Evolutionary conservation across 306 rosid genomes (phyloP), one percentile per base, ranked within the genome.

Genomic region (Quercus agrifolia): DNA sequence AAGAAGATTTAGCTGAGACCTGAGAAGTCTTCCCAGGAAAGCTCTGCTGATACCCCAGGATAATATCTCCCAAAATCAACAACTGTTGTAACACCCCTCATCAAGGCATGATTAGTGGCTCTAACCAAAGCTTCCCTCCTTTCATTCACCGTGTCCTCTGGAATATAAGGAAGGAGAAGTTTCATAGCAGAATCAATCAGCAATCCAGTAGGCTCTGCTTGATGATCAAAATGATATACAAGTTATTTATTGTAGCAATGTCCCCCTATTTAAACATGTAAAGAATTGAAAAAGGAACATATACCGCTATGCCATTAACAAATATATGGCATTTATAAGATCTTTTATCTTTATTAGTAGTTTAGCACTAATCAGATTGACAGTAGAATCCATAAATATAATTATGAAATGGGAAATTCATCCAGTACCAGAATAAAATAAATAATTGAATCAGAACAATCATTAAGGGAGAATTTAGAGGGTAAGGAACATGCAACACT

Each of bases 21-120:
- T 88, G 97, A 81, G 87, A 92, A 94, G 87, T 94, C 98, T 71
- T 88, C 89, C 98, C 98, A 94, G 6, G 97, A 83, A 68, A 76
- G 83, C 71, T 88, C 86, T 8, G 83, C 56, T 73, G 96, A 79
- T 21, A 38, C 67, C 79, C 93, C 97, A 9, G 97, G 93, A 58
- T 73, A 79, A 78, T 88, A 94, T 85, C 98, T 90, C 75, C 97
- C 98, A 82, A 94, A 15, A 72, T 94, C 98, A 86, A 94, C 93
- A 68, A 94, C 93, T 4, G 98, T 89, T 69, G 97, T 94, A 82
- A 94, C 94, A 56, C 96, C 98, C 79, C 86, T 89, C 75, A 71
- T 58, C 83, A 94, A 80, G 61, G 93, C 91, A 84, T 72, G 84
- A 70, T 73, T 87, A 88, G 90, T 91, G 77, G 94, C 98, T 84